A percentile compares a stretch with the other conserved stretches of the same genome.
Evolutionary conservation across 805 yeast species (phyloP).

Genomic region (Cyberlindnera galapagoensis): DNA sequence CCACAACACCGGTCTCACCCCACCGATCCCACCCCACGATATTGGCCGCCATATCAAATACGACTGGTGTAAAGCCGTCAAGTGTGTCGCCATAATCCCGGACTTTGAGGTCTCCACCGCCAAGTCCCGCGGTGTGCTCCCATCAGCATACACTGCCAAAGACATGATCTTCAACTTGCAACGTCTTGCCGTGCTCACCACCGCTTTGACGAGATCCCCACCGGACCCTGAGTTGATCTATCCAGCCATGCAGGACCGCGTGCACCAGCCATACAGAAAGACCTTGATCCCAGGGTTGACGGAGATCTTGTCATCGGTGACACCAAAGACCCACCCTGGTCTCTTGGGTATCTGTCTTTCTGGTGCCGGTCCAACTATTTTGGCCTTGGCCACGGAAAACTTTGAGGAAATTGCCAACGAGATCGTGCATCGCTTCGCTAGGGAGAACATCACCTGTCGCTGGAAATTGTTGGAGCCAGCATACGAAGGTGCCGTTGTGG

Average conservation of each 20-base stretch:
- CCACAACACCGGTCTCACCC: constrained; percentile 57
- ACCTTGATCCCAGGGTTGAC: constrained; percentile 86
- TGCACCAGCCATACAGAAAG: constrained; percentile 96
- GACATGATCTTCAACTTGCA: constrained; percentile 92
- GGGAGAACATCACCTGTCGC: constrained; percentile 60
- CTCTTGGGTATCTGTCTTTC: constrained; percentile 89
- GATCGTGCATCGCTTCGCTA: constrained; percentile 61
- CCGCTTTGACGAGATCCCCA: constrained; percentile 79
- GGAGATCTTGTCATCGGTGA: constrained; percentile 70
- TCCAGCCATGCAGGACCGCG: constrained; percentile 93
- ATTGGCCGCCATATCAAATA: constrained; percentile 89
- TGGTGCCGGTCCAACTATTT: constrained; percentile 97
- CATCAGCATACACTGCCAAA: constrained; percentile 64
- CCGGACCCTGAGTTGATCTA: constrained; percentile 81
- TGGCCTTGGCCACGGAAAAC: constrained; percentile 86
- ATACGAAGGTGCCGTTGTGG: constrained; percentile 73
- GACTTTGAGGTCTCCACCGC: constrained; percentile 94
- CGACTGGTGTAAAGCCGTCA: constrained; percentile 73
- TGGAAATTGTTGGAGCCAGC: constrained; percentile 88
- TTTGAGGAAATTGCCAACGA: constrained; percentile 77
- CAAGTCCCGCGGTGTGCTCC: constrained; percentile 83
- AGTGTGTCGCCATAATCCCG: constrained; percentile 89
- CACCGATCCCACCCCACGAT: constrained; percentile 76
- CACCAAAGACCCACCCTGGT: constrained; percentile 79
- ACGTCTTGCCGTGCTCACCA: constrained; percentile 85